Evolutionary conservation across 2,329 filamentous ascomycete genomes (phyloP), one percentile per base, ranked within the genome.

Genomic region (Elsinoe australis): DNA sequence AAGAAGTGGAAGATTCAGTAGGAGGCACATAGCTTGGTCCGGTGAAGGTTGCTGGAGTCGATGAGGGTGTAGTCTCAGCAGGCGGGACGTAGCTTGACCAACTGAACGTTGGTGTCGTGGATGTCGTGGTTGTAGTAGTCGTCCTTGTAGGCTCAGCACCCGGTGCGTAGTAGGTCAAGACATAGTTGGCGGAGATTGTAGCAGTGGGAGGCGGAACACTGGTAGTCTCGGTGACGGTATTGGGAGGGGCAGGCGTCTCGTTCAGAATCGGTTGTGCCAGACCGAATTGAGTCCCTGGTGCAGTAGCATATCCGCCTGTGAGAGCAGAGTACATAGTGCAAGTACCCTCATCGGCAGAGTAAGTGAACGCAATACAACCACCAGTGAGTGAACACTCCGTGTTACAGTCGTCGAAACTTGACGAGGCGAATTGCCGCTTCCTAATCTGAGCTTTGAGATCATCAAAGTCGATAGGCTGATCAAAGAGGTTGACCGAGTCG

Each of bases 331-430:
- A 48, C 32, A 48, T 22, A 4, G 32, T 39, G 31, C 45, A 48
- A 4, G 32, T 36, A 19, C 19, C 12, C 14, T 18, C 39, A 7
- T n/a, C 45, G 14, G 38, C 31, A 7, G 32, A 29, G 24, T 38
- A 48, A 5, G 45, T 48, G 45, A 48, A 48, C 3, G 45, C 45
- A 9, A 48, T 31, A 39, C 45, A 48, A 7, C 45, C 45, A 32
- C 39, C 21, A 19, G 19, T 48, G 8, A 29, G 24, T 12, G 45
- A 48, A 22, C 45, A 48, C 45, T 38, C 24, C 10, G 19, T 39
- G 18, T 48, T 48, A 22, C 45, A 48, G 18, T 48, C 45, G 5
- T 36, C 12, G 15, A 48, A 48, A 15, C 31, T 33, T 8, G 34
- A 10, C 15, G 45, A 17, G 10, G 32, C 29, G 33, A 36, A 31